Conservation (phyloP, 208 protist species). For the Acanthamoeba lenticulata region DNA sequence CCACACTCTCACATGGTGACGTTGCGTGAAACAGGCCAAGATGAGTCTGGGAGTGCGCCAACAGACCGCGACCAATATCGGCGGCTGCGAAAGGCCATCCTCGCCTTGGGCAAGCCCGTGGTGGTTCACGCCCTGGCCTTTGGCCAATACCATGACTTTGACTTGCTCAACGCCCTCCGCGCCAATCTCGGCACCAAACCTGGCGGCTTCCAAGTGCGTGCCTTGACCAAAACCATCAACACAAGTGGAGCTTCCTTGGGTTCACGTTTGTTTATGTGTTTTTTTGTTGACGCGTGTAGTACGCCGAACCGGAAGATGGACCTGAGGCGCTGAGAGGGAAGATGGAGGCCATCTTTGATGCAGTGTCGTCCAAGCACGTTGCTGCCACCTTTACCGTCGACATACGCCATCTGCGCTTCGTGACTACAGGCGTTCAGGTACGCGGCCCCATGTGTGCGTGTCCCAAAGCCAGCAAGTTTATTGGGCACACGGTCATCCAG, state of each 20-base stretch:
- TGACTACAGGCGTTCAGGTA: background rate
- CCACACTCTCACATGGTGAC: background rate
- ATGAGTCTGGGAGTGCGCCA: background rate
- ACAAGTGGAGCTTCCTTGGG: background rate
- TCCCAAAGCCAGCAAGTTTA: background rate
- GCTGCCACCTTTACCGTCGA: background rate
- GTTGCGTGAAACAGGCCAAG: background rate
- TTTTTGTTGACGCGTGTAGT: background rate
- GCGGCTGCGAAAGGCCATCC: background rate
- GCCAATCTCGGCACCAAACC: background rate
- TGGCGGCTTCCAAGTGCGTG: background rate
- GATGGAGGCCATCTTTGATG: conserved; percentile 67
- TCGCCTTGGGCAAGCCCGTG: background rate
- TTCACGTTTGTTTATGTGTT: background rate
- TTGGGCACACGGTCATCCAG: background rate
- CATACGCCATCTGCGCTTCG: background rate
- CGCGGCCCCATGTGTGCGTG: background rate
- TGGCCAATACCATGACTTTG: background rate
- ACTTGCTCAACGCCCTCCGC: background rate
- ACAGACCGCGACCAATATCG: background rate
- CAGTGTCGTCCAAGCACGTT: background rate
- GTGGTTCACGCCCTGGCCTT: conserved; percentile 4
- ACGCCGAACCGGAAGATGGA: conserved; percentile 67
- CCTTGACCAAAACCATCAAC: background rate
- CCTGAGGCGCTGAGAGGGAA: conserved; percentile 66